Conservation (phyloP, 139 green algal species). For the Deuterostichococcus epilithicus region DNA sequence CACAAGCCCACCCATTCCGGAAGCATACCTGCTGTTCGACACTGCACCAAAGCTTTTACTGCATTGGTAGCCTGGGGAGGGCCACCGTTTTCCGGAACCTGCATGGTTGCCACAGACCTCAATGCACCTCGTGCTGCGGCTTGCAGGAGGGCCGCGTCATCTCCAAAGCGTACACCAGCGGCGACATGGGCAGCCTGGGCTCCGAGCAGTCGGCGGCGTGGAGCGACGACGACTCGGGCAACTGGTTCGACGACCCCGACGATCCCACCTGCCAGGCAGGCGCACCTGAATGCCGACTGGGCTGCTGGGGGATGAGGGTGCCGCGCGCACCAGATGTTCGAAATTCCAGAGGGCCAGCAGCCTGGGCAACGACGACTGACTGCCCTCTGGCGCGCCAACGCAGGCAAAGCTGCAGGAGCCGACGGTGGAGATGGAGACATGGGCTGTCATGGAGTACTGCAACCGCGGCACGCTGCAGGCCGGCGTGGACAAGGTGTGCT, state of each 20-base stretch:
- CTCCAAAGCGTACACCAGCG: neutral
- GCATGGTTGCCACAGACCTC: neutral
- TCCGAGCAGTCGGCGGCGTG: neutral
- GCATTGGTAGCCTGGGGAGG: no score
- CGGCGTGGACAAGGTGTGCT: constrained; percentile 12
- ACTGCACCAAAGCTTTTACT: no score
- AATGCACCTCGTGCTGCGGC: no score
- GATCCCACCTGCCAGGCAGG: neutral
- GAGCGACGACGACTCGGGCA: no score
- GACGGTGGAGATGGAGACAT: constrained; percentile 18
- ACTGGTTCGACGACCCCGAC: neutral
- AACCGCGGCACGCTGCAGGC: constrained; percentile 32
- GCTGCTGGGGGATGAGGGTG: no score
- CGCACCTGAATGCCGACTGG: no score
- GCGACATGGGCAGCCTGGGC: neutral
- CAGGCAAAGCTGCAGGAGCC: neutral
- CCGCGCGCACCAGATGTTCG: no score
- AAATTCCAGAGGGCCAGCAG: neutral
- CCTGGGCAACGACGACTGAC: no score
- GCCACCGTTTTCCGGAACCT: no score
- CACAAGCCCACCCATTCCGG: no score
- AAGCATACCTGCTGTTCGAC: no score
- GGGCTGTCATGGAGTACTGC: constrained; percentile 30
- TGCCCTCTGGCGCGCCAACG: no score
- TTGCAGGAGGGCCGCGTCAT: neutral